A percentile compares a stretch with the other conserved stretches of the same genome.
Conservation (phyloP, 345 rosid genomes). For the Arabis hirsuta region DNA sequence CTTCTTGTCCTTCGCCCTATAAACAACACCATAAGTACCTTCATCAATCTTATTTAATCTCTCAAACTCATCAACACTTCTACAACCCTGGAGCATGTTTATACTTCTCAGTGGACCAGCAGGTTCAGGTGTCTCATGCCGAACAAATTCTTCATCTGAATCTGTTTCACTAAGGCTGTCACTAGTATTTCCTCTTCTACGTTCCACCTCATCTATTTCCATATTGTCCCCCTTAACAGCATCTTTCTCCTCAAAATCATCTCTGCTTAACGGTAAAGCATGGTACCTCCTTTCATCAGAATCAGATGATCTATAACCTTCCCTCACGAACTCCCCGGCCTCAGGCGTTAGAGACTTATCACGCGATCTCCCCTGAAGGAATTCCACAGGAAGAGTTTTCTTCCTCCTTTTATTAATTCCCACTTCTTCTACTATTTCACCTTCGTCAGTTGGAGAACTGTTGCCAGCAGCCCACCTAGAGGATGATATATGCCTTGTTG, state of each 20-base stretch:
- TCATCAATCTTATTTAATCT: constrained; percentile 98
- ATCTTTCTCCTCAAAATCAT: constrained; percentile 55
- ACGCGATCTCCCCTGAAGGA: constrained; percentile 46
- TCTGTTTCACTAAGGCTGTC: constrained; percentile 52
- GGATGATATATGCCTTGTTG: constrained; percentile 82
- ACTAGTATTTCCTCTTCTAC: constrained; percentile 44
- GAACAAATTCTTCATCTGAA: constrained; percentile 58
- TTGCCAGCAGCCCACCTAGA: constrained; percentile 96
- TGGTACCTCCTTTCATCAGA: constrained; percentile 60
- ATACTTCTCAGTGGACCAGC: constrained; percentile 74
- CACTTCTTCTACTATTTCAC: constrained; percentile 77
- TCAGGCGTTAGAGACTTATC: constrained; percentile 70
- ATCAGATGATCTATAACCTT: constrained; percentile 63
- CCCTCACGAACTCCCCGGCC: constrained; percentile 59
- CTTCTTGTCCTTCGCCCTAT: constrained; percentile 93
- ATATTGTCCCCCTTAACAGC: constrained; percentile 66
- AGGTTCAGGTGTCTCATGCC: constrained; percentile 60
- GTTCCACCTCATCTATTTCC: constrained; percentile 67
- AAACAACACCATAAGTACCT: constrained; percentile 99
- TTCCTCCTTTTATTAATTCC: constrained; percentile 69
- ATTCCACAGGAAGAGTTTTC: constrained; percentile 49
- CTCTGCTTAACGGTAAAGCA: constrained; percentile 60
- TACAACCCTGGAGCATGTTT: constrained; percentile 96
- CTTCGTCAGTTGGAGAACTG: constrained; percentile 87
- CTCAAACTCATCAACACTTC: constrained; percentile 98